Base-by-base conservation (phyloP, 139 green algal genomes). In the Coelastrella sp. region DNA sequence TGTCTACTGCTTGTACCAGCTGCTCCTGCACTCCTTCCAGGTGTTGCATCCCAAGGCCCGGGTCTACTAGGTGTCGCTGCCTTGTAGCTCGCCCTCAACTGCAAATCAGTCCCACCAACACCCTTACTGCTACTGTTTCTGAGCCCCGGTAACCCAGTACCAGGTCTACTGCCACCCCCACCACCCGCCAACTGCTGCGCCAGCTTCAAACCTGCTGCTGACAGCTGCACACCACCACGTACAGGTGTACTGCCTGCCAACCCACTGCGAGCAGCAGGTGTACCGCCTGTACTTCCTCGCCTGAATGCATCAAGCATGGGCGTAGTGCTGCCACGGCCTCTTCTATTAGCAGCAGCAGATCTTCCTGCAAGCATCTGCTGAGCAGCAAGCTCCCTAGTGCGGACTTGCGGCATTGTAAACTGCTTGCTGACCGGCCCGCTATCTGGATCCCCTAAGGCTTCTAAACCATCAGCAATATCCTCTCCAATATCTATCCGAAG, bases 401-500 rank as follows among this genome's bases (percentile, higher is more conserved):
- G 76, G 11, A 87, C 35, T 43, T 69, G 41, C 45, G 83, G 38
- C 86, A 93, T 76, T 2, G 48, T 89, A 82, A 93, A 93, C 48
- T 79, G 53, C 9, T 78, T 88, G 11, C 62, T 59, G 0, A 30
- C 9, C 8, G n/a, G 25, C 3, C 40, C 78, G 13, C 17, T 17
- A 15, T 45, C 66, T 34, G 66, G 30, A n/a, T 84, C 78, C 3
- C 23, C 75, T 38, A 50, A 9, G 2, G 13, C 67, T 13, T 27
- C 50, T 23, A 62, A 27, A 5, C n/a, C 78, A 9, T 38, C 72
- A n/a, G n/a, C n/a, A 74, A 21, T 34, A 60, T 37, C 84, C 73
- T 27, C 34, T 19, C 86, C 88, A 2, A 53, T 77, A 27, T 92
- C 91, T 62, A 96, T 79, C 53, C 95, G 86, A 85, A 97, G 77